These are phyloP conservation scores for Thyridium curvatum DNA, from an alignment of 2,329 filamentous ascomycete species.

Conservation along the genomic window DNA sequence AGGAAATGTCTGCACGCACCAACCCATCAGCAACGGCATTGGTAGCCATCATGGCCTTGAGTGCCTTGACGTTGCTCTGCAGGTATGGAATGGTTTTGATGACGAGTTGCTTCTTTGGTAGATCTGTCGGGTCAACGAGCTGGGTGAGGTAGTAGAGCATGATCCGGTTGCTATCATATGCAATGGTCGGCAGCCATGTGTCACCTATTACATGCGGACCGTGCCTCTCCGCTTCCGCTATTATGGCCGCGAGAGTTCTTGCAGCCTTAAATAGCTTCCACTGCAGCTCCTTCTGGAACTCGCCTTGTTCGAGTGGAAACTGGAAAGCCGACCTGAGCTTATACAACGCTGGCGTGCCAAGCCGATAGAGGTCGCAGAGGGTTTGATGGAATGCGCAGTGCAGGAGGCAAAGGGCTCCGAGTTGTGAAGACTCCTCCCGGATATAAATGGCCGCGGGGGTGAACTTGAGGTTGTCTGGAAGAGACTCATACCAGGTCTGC, in stretches of 20 bases:
- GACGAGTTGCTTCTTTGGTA: slow-evolving; percentile 22
- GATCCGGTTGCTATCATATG: slow-evolving; percentile 39
- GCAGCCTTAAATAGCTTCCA: slow-evolving; percentile 31
- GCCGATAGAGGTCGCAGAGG: slow-evolving; percentile 36
- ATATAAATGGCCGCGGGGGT: slow-evolving; percentile 17
- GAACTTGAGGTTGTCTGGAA: background rate
- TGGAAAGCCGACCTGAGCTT: slow-evolving; percentile 30
- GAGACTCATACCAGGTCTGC: slow-evolving; percentile 28
- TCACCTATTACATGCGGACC: slow-evolving; percentile 34
- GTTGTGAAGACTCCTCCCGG: slow-evolving; percentile 37
- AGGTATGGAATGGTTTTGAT: slow-evolving; percentile 29
- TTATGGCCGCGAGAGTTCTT: slow-evolving; percentile 28
- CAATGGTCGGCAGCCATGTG: slow-evolving; percentile 36
- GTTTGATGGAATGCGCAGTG: slow-evolving; percentile 42
- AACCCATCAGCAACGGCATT: too few species aligned
- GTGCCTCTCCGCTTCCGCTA: slow-evolving; percentile 32
- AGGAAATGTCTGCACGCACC: too few species aligned
- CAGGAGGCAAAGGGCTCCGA: slow-evolving; percentile 35
- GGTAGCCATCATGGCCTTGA: too few species aligned
- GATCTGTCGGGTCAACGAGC: slow-evolving; percentile 28
- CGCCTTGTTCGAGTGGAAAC: slow-evolving; percentile 29
- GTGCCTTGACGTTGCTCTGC: slow-evolving; percentile 22
- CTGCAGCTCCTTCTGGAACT: slow-evolving; percentile 27
- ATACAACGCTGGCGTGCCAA: slow-evolving; percentile 38
- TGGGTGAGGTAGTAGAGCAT: slow-evolving; percentile 42